Conservation (phyloP, 2,329 filamentous ascomycete species). For the Blastomyces silverae region DNA sequence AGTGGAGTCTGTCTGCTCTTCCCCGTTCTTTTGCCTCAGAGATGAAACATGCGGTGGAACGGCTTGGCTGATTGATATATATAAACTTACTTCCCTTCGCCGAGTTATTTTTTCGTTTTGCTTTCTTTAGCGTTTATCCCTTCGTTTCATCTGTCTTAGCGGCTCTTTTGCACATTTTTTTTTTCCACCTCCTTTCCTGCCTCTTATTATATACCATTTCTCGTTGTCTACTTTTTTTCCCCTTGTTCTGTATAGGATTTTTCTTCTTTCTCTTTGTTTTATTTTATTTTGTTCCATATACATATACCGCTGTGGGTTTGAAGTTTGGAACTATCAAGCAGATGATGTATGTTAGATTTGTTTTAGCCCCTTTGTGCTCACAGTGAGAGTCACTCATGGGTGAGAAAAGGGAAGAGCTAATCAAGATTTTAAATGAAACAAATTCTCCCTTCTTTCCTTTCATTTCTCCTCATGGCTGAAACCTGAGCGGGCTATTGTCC, state of each 20-base stretch:
- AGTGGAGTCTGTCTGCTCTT: not conserved
- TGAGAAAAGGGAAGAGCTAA: too few species aligned
- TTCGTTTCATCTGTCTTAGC: not conserved
- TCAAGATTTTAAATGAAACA: too few species aligned
- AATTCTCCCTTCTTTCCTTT: too few species aligned
- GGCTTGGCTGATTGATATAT: not conserved
- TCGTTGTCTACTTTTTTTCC: not conserved
- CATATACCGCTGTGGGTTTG: not conserved
- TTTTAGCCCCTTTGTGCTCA: not conserved
- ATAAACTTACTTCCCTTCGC: too few species aligned
- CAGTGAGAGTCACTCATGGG: too few species aligned
- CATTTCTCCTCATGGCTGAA: too few species aligned
- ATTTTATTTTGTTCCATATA: not conserved
- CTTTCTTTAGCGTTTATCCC: not conserved
- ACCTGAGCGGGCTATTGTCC: too few species aligned
- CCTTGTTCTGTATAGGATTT: too few species aligned
- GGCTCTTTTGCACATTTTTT: not conserved
- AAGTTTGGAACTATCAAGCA: too few species aligned
- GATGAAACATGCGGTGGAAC: not conserved
- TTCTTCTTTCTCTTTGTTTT: not conserved
- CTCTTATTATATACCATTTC: not conserved
- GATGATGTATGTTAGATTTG: not conserved
- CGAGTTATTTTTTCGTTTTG: too few species aligned
- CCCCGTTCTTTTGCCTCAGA: not conserved
- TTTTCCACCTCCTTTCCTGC: not conserved